Evolutionary conservation across 306 rosid genomes (phyloP).

Genomic region (Coriaria nepalensis): DNA sequence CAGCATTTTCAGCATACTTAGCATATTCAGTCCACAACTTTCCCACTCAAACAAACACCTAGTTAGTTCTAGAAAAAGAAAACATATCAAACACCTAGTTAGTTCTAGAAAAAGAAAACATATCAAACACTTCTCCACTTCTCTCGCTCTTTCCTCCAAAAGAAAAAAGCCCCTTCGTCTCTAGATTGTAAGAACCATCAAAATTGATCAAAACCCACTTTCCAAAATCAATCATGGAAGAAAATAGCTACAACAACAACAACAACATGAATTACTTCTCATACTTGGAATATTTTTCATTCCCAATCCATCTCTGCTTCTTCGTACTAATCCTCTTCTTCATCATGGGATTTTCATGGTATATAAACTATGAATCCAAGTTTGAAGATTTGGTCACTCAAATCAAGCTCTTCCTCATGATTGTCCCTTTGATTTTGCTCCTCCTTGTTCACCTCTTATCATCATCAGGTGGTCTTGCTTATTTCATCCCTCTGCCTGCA

Average conservation of each 20-base stretch:
- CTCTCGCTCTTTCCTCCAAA: no score
- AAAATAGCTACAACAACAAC: no score
- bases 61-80: no score
- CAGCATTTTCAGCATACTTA: no score
- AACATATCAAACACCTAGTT: no score
- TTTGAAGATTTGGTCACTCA: slow-evolving; percentile 37
- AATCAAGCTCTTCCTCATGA: slow-evolving; percentile 39
- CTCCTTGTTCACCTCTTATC: slow-evolving; percentile 49
- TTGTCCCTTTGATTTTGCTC: slow-evolving; percentile 42
- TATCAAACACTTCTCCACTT: neutral
- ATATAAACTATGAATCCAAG: slow-evolving; percentile 49
- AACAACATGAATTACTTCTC: slow-evolving; percentile 18
- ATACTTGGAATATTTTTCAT: slow-evolving; percentile 34
- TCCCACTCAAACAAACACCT: no score
- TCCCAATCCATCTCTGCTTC: slow-evolving; percentile 50
- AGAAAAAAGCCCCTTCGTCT: no score
- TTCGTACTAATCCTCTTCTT: slow-evolving; percentile 36
- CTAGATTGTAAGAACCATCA: slow-evolving; percentile 8
- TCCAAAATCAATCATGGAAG: no score
- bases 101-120: no score
- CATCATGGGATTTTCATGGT: slow-evolving; percentile 53
- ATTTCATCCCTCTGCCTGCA: slow-evolving; percentile 31
- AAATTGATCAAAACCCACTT: no score
- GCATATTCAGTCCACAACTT: no score
- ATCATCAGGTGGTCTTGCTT: slow-evolving; percentile 15